A percentile compares a stretch with the other conserved stretches of the same genome.
Conservation (phyloP, 495 filamentous ascomycete genomes). For the Penicillium crystallinum region DNA sequence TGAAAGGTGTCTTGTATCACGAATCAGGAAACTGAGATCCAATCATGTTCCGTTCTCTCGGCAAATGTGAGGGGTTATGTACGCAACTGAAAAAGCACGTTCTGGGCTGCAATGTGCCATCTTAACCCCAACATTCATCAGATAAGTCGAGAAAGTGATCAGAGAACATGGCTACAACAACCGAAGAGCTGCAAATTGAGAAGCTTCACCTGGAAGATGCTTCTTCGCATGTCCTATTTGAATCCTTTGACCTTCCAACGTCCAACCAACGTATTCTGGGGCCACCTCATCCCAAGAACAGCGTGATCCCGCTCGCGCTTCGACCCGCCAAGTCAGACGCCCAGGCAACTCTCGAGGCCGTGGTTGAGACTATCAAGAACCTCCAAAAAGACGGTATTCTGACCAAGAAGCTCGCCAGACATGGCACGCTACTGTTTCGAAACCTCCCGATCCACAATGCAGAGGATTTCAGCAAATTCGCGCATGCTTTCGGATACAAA, state of each 20-base stretch:
- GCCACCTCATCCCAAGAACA: conserved; percentile 37
- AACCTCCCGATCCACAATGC: conserved; percentile 29
- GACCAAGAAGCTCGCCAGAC: conserved; percentile 53
- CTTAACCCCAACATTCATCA: not conserved
- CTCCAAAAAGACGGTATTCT: conserved; percentile 48
- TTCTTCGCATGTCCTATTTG: conserved; percentile 19
- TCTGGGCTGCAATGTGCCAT: not conserved
- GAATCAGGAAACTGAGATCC: not conserved
- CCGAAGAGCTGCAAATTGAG: not conserved
- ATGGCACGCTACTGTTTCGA: conserved; percentile 33
- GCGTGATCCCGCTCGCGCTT: conserved; percentile 39
- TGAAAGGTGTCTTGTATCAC: not conserved
- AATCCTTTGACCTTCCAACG: conserved; percentile 68
- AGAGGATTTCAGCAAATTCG: conserved; percentile 46
- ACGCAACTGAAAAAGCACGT: not conserved
- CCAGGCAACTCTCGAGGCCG: conserved; percentile 25
- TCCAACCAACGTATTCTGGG: conserved; percentile 39
- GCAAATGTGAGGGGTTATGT: conserved; percentile 10
- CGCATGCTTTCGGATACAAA: conserved; percentile 48
- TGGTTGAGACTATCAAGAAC: conserved; percentile 26
- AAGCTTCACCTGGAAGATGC: conserved; percentile 1
- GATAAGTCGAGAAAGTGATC: not conserved
- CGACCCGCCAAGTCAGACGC: conserved; percentile 18
- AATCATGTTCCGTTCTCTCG: conserved; percentile 2
- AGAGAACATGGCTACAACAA: conserved; percentile 7